Evolutionary conservation across 2,329 filamentous ascomycete genomes (phyloP), one percentile per base, ranked within the genome.

Genomic region (Fusarium annulatum): DNA sequence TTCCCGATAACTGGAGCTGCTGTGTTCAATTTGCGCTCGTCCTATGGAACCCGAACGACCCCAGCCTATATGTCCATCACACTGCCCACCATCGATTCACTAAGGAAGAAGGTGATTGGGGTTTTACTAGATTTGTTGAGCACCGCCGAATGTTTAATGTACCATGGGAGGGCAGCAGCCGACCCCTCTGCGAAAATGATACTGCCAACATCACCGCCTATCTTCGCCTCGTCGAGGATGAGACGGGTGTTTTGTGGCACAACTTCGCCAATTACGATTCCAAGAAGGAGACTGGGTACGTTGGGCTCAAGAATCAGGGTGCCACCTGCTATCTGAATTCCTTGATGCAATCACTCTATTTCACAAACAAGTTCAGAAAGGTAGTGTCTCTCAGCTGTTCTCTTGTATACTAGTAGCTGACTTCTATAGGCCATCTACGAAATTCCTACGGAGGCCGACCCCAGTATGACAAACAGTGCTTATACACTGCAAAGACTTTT

Each of bases 251-350:
- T 9, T 81, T 97, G 66, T 97, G 94, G 94, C 94, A 97, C 84
- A 96, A 94, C 83, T 96, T 97, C 82, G 88, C 91, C 80, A 95
- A 96, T 84, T 99, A 99, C 81, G 95, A 99, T 81, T 98, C 96
- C n/a, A 99, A 98, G 85, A 97, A 96, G 81, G 95, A 98, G 84
- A 99, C 96, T 1, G 96, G 96, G 64, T 98, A 95, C 85, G 96
- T 99, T 46, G 96, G 96, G 6, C 86, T 99, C 61, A 96, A 96
- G 83, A 99, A 99, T 79, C 96, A 98, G 82, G 96, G 96, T 73
- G 96, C 96, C 56, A 96, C 94, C 3, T 96, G 94, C 83, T 96
- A 96, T 80, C 86, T 96, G 55, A 96, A 96, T 82, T 96, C 94
- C 12, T 88, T 96, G 11, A 85, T 96, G 52, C 94, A 96, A 80